Evolutionary conservation across 495 filamentous ascomycete genomes (phyloP).

Genomic region (Venustampulla echinocandica): DNA sequence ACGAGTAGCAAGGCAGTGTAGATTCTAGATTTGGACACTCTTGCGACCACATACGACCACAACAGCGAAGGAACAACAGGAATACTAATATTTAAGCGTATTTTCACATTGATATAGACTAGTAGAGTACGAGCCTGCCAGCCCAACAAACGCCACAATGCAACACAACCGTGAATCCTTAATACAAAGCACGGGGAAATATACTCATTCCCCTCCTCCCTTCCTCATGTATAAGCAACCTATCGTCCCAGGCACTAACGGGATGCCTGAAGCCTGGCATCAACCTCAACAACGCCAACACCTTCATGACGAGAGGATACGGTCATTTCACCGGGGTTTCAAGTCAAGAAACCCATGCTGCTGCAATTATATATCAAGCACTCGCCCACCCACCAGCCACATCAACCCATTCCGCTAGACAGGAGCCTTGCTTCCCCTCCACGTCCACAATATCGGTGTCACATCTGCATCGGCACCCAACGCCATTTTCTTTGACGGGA

Average conservation of each 20-base stretch:
- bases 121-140: neutral
- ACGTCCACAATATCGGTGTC: conserved; percentile 99
- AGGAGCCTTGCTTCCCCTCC: conserved; percentile 93
- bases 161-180: conserved; percentile 9
- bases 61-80: too few species aligned
- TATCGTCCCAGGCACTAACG: neutral
- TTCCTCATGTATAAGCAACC: neutral
- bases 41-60: too few species aligned
- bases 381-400: conserved; percentile 90
- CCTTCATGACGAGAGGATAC: neutral
- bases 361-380: conserved; percentile 24
- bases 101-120: conserved; percentile 17
- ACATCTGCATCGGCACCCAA: conserved; percentile 92
- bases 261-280: neutral
- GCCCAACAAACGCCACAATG: conserved; percentile 18
- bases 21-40: too few species aligned
- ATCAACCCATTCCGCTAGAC: conserved; percentile 93
- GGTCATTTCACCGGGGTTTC: neutral
- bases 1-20: too few species aligned
- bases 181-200: neutral
- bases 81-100: conserved; percentile 13
- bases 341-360: neutral
- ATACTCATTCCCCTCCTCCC: conserved; percentile 3
- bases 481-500: conserved; percentile 85
- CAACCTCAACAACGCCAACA: conserved; percentile 3